phyloP scores from a whole-genome alignment of 2,329 filamentous ascomycete genomes.

The Fusarium guadeloupense region DNA sequence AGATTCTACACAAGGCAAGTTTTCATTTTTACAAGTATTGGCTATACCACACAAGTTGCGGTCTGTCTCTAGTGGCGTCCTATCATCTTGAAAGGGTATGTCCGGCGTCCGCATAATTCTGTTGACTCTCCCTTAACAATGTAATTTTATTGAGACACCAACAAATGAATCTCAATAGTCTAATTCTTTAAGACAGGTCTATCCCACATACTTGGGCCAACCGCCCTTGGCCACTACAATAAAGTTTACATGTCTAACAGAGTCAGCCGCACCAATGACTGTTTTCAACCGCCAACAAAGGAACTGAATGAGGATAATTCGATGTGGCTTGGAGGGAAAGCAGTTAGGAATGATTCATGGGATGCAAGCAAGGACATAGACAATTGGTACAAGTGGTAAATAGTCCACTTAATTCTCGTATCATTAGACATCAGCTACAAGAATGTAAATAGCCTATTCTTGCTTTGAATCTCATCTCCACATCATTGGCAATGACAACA shows the following conservation, averaged over 20 bases:
- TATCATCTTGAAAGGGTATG: background rate
- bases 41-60: constrained; percentile 9
- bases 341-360: background rate
- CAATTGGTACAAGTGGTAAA: background rate
- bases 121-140: constrained; percentile 1
- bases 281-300: background rate
- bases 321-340: too few species aligned
- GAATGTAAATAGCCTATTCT: background rate
- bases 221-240: background rate
- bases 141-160: background rate
- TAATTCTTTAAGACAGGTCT: background rate
- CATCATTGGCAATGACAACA: background rate
- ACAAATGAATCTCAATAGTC: background rate
- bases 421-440: background rate
- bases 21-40: constrained; percentile 4
- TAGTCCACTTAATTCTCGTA: background rate
- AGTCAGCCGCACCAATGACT: background rate
- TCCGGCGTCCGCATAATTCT: constrained; percentile 1
- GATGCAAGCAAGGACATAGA: background rate
- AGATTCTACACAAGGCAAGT: background rate
- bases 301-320: background rate
- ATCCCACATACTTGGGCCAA: background rate
- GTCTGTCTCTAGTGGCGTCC: background rate
- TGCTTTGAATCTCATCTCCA: background rate
- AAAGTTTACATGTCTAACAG: background rate